These are phyloP conservation scores for Ustilago bromivora DNA, from an alignment of 1,284 basidiomycete genomes.

Conservation along the genomic window DNA sequence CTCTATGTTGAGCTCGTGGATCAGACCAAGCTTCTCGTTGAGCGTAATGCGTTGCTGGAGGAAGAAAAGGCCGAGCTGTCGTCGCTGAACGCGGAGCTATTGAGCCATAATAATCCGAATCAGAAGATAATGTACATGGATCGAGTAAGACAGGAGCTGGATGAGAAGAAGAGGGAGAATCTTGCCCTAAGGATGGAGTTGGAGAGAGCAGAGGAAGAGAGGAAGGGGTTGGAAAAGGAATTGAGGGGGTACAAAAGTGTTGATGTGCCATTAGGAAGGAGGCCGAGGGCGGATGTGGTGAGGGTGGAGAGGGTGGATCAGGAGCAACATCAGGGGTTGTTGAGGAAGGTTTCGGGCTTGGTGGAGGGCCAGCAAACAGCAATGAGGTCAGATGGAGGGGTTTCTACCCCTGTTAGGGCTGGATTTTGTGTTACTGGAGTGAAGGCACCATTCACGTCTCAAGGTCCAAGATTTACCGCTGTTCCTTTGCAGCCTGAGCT, in stretches of 20 bases:
- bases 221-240: constrained; percentile 22
- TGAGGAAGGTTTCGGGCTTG: constrained; percentile 34
- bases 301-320: constrained; percentile 24
- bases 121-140: constrained; percentile 57
- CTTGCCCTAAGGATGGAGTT: constrained; percentile 24
- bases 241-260: constrained; percentile 37
- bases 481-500: constrained; percentile 26
- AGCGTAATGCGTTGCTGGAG: constrained; percentile 41
- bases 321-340: constrained; percentile 25
- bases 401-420: constrained; percentile 22
- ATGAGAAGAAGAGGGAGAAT: constrained; percentile 39
- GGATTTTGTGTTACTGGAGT: constrained; percentile 1
- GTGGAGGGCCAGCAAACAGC: constrained; percentile 2
- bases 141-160: constrained; percentile 36
- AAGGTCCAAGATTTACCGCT: constrained; percentile 27
- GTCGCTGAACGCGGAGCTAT: constrained; percentile 40
- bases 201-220: constrained; percentile 27
- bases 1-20: constrained; percentile 42
- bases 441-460: constrained; percentile 30
- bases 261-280: constrained; percentile 37
- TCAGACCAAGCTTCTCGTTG: constrained; percentile 37
- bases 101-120: constrained; percentile 47
- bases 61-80: constrained; percentile 35
- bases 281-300: constrained; percentile 40
- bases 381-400: neutral